phyloP scores from a whole-genome alignment of 495 filamentous ascomycete genomes.

The Articulospora tetracladia region DNA sequence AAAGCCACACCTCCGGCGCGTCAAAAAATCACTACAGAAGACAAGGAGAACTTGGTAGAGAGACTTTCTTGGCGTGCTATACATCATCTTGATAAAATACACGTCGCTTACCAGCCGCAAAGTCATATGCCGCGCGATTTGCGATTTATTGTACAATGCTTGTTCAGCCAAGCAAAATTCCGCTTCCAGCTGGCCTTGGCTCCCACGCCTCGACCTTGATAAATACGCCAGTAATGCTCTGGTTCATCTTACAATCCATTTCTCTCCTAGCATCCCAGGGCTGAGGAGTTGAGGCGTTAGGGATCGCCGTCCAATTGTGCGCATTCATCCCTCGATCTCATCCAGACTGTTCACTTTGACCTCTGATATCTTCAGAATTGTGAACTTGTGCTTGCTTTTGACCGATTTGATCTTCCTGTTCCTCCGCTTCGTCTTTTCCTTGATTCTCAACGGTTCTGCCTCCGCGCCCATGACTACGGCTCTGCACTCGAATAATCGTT shows the following conservation, averaged over 20 bases:
- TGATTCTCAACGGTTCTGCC: conserved; percentile 77
- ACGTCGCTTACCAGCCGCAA: neutral
- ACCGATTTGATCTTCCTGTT: conserved; percentile 68
- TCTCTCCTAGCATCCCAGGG: neutral
- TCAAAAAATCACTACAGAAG: neutral
- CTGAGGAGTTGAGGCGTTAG: neutral
- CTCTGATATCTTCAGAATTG: conserved; percentile 80
- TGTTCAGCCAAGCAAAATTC: neutral
- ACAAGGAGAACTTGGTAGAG: neutral
- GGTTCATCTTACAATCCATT: neutral
- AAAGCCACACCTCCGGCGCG: neutral
- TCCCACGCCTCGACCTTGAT: neutral
- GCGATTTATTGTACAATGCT: neutral
- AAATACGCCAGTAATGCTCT: neutral
- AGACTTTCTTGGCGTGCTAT: neutral
- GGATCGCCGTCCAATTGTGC: neutral
- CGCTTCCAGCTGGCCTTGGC: neutral
- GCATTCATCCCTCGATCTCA: conserved; percentile 39
- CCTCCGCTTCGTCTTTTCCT: conserved; percentile 92
- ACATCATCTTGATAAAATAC: neutral
- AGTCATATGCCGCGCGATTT: neutral
- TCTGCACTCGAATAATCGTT: conserved; percentile 77
- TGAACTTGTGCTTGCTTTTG: conserved; percentile 83
- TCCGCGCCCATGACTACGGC: conserved; percentile 85
- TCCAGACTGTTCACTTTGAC: conserved; percentile 63